Percentiles rank a stretch among this genome's conserved stretches.
phyloP scores from a whole-genome alignment of 192 early-diverging fungal genomes.

The Gigaspora rosea region DNA sequence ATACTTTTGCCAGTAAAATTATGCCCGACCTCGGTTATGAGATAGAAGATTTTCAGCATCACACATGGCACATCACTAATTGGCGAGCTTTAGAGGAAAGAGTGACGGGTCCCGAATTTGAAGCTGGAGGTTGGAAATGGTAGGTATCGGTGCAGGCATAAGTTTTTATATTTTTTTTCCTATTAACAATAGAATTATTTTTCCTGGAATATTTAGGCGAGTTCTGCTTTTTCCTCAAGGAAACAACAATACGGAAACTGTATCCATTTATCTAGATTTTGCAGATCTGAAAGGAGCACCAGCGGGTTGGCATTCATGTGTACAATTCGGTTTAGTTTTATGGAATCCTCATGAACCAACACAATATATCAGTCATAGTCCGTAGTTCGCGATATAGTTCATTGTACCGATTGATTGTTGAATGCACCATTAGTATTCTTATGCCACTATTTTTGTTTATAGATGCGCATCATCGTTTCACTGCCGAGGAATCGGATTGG shows the following conservation, averaged over 20 bases:
- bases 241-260: slow-evolving; percentile 66
- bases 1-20: slow-evolving; percentile 43
- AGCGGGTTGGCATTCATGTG: slow-evolving; percentile 79
- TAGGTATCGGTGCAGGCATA: not conserved
- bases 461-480: slow-evolving; percentile 82
- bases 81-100: slow-evolving; percentile 45
- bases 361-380: slow-evolving; percentile 52
- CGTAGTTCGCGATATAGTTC: slow-evolving; percentile 18
- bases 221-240: slow-evolving; percentile 89
- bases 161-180: not conserved
- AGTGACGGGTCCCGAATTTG: slow-evolving; percentile 51
- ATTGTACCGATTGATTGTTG: too few relatives aligned
- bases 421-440: not conserved
- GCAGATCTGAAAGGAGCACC: slow-evolving; percentile 62
- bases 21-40: slow-evolving; percentile 42
- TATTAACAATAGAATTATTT: not conserved
- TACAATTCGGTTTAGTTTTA: slow-evolving; percentile 77
- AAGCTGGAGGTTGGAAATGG: slow-evolving; percentile 52
- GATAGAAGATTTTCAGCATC: slow-evolving; percentile 40
- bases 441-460: not conserved
- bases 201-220: slow-evolving; percentile 57
- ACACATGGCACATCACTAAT: slow-evolving; percentile 44
- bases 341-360: slow-evolving; percentile 72
- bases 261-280: slow-evolving; percentile 88
- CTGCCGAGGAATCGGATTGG: slow-evolving; percentile 86